A percentile compares a stretch with the other conserved stretches of the same genome.
These are phyloP conservation scores for Erigeron canadensis DNA, from an alignment of 129 eudicot species.

Conservation along the genomic window DNA sequence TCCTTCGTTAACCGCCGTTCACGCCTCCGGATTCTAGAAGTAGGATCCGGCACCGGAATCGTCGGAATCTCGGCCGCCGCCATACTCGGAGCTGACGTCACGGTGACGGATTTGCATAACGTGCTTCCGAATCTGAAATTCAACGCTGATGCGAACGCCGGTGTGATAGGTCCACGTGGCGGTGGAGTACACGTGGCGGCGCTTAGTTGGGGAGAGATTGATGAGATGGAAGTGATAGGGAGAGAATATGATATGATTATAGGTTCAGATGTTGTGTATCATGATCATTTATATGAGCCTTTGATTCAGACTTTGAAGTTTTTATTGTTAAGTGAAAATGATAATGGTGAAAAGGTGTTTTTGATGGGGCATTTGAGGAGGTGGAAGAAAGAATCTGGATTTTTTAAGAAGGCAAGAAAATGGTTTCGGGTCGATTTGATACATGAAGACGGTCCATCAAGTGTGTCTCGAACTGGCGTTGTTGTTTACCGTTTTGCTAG, in stretches of 20 bases:
- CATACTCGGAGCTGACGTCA: constrained; percentile 72
- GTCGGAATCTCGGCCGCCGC: constrained; percentile 90
- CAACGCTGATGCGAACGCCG: constrained; percentile 56
- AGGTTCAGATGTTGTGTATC: constrained; percentile 90
- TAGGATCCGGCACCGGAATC: constrained; percentile 93
- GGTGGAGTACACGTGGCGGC: constrained; percentile 65
- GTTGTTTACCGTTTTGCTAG: constrained; percentile 57
- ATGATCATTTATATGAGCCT: constrained; percentile 76
- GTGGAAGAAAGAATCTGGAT: constrained; percentile 88
- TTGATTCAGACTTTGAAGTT: constrained; percentile 66
- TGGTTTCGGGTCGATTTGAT: constrained; percentile 54
- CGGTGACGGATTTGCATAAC: constrained; percentile 84
- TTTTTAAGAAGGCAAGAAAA: constrained; percentile 73
- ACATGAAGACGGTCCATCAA: constrained; percentile 54
- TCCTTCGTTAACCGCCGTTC: constrained; percentile 14
- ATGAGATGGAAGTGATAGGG: constrained; percentile 65
- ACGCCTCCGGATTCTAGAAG: constrained; percentile 63
- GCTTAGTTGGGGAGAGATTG: constrained; percentile 64
- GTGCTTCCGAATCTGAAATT: constrained; percentile 63
- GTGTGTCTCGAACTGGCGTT: constrained; percentile 71
- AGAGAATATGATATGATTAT: constrained; percentile 60
- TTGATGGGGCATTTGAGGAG: constrained; percentile 89
- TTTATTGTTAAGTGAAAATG: constrained; percentile 39
- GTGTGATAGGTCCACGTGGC: constrained; percentile 32
- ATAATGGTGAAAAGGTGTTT: constrained; percentile 48